Percentiles rank a stretch among this genome's conserved stretches.
phyloP scores from a whole-genome alignment of 306 rosid genomes.

The Quercus aquifolioides region DNA sequence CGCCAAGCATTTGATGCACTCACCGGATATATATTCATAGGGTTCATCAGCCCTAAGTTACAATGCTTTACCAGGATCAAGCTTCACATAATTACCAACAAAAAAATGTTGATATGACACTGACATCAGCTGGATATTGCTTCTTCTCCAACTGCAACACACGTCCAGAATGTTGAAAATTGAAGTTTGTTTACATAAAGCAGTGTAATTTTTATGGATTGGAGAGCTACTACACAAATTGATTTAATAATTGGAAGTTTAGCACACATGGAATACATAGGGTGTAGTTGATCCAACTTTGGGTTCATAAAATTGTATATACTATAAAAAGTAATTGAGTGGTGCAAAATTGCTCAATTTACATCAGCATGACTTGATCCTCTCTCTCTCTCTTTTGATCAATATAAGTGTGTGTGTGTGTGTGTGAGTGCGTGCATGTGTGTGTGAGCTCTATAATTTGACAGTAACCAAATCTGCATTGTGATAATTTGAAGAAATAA shows the following conservation, averaged over 20 bases:
- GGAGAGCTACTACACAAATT: background rate
- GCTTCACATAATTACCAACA: constrained; percentile 70
- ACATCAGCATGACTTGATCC: background rate
- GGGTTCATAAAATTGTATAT: background rate
- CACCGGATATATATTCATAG: constrained; percentile 74
- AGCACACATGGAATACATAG: background rate
- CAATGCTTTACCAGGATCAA: constrained; percentile 80
- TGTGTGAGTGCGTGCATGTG: fast-evolving
- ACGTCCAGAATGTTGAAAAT: background rate
- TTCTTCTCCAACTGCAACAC: constrained; percentile 62
- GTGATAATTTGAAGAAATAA: background rate
- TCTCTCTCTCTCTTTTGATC: background rate
- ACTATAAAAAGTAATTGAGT: background rate
- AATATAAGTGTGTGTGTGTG: too few relatives aligned
- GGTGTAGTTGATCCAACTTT: background rate
- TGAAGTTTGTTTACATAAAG: background rate
- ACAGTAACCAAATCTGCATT: background rate
- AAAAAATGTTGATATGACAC: constrained; percentile 76
- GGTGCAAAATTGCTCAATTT: background rate
- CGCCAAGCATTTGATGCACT: constrained; percentile 85
- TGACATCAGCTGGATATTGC: constrained; percentile 80
- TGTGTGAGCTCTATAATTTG: too few relatives aligned
- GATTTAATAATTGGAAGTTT: background rate
- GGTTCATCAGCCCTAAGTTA: constrained; percentile 80
- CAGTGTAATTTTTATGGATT: background rate